Base-by-base conservation (phyloP, 805 yeast species). In the Saturnispora diversa region DNA sequence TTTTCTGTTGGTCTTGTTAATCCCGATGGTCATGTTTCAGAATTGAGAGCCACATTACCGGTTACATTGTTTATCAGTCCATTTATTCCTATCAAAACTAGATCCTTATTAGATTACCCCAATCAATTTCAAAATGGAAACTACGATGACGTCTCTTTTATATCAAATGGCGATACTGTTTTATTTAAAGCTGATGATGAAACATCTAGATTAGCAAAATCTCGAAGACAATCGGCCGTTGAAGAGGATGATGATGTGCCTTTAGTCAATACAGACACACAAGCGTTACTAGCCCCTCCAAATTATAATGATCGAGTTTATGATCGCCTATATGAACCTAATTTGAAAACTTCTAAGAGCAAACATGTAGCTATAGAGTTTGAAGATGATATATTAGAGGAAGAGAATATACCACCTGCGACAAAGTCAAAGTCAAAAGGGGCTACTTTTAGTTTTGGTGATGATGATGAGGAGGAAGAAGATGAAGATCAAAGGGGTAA, bases 1-100 rank as follows among this genome's bases (percentile, higher is more conserved):
- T 84, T 88, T 56, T 77, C 75, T 8, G 75, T 92, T 43, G 81
- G 85, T 2, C 68, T 92, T 47, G 61, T 76, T 30, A 90, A 92
- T 55, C 82, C 94, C 0, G 97, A 87, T 58, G 95, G 95, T 3
- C 97, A 90, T 55, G 78, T 81, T 3, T 85, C 96, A 1, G 97
- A 88, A 58, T 66, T 90, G 37, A 69, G 97, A 24, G 97, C 97
- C 0, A 81, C 96, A 0, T 65, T 90, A 47, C 97, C 97, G 0
- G 68, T 90, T 4, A 73, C 53, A 3, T 35, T 62, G 8, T 63
- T 63, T 41, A 52, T 63, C 12, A 69, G 76, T 5, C 97, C 97
- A 6, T 83, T 84, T 57, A 83, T 92, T 5, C 74, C 90, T 1
- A 68, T 90, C 13, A 66, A 74, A 13, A 79, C 81, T 2, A 65